Evolutionary conservation across 768 basidiomycete species (phyloP).

Genomic region (Tulasnella sp.): DNA sequence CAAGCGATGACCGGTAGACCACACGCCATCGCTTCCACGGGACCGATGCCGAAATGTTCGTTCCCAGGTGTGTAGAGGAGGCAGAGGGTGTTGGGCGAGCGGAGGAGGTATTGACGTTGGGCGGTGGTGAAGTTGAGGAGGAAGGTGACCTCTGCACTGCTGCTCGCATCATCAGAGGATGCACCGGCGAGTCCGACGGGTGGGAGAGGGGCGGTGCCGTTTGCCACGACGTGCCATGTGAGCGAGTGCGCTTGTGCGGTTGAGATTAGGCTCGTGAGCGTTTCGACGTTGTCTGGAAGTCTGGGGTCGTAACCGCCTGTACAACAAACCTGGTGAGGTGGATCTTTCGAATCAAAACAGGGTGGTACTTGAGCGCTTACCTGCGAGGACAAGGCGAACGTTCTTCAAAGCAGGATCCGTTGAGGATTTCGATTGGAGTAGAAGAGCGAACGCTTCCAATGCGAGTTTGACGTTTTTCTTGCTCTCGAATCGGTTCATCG

Average conservation of each 20-base stretch:
- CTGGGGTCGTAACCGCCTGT: slow-evolving; percentile 86
- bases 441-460: slow-evolving; percentile 57
- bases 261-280: slow-evolving; percentile 46
- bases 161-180: slow-evolving; percentile 14
- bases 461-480: slow-evolving; percentile 89
- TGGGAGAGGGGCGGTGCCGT: slow-evolving; percentile 10
- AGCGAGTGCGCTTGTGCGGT: slow-evolving; percentile 45
- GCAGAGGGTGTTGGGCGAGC: slow-evolving; percentile 49
- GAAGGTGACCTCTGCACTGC: slow-evolving; percentile 60
- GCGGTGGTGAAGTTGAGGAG: slow-evolving; percentile 81
- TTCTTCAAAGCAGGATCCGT: slow-evolving; percentile 19
- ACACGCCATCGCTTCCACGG: slow-evolving; percentile 88
- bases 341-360: too few species aligned
- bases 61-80: slow-evolving; percentile 89
- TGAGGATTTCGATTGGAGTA: slow-evolving; percentile 29
- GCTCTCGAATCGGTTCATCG: slow-evolving; percentile 88
- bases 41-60: slow-evolving; percentile 96
- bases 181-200: slow-evolving; percentile 7
- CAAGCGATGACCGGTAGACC: slow-evolving; percentile 85
- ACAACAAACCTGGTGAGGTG: not conserved
- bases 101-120: slow-evolving; percentile 76
- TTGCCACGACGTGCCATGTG: slow-evolving; percentile 28
- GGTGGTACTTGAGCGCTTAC: too few species aligned
- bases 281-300: slow-evolving; percentile 70
- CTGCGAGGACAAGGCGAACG: slow-evolving; percentile 69